Percentiles rank a stretch among this genome's conserved stretches.
Evolutionary conservation across 768 basidiomycete species (phyloP).

Genomic region (Leccinellum rugosiceps): DNA sequence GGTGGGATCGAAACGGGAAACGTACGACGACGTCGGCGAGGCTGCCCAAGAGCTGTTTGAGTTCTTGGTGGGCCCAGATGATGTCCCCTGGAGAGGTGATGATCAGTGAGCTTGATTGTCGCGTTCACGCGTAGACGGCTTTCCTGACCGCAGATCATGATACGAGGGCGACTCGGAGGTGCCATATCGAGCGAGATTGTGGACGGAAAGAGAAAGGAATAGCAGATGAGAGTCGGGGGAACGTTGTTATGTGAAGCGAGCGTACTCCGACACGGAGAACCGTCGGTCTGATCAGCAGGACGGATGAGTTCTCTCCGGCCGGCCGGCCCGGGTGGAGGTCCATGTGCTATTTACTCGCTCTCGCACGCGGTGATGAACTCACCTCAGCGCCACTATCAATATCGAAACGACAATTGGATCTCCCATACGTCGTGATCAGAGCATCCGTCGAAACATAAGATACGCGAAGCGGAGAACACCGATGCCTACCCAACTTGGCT

Average conservation of each 20-base stretch:
- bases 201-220: background rate
- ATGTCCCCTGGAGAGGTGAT: constrained; percentile 49
- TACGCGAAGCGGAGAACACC: background rate
- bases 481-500: too few species aligned
- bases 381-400: background rate
- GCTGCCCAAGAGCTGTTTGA: constrained; percentile 56
- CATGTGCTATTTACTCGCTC: background rate
- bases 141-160: constrained; percentile 35
- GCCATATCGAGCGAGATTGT: background rate
- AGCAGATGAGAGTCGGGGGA: background rate
- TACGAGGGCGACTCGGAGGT: constrained; percentile 15
- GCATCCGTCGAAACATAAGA: too few species aligned
- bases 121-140: background rate
- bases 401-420: too few species aligned
- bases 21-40: constrained; percentile 78
- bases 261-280: background rate
- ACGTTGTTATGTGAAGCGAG: background rate
- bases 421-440: too few species aligned
- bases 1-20: constrained; percentile 10
- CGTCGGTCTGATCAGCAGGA: background rate
- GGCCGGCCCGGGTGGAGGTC: background rate
- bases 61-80: constrained; percentile 79
- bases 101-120: background rate
- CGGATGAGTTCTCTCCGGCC: background rate
- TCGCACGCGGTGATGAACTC: background rate